These are phyloP conservation scores for Boletus coccyginus DNA, from an alignment of 768 basidiomycete genomes.

Conservation along the genomic window DNA sequence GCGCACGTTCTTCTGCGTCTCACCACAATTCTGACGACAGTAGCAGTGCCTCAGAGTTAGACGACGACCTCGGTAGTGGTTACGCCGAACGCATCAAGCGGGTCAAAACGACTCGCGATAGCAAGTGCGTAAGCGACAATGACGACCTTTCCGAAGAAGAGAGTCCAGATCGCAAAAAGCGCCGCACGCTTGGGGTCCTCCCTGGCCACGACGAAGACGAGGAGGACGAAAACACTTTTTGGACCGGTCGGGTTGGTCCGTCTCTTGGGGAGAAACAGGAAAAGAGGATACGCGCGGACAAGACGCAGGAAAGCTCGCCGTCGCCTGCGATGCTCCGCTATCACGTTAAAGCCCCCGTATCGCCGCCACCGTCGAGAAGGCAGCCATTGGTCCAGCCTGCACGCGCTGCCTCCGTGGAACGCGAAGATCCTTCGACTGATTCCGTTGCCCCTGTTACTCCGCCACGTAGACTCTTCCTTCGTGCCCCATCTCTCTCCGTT, in stretches of 20 bases:
- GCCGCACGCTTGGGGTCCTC: constrained; percentile 33
- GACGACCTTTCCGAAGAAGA: constrained; percentile 22
- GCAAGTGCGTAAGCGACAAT: constrained; percentile 10
- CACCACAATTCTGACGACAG: constrained; percentile 41
- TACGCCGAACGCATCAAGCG: constrained; percentile 14
- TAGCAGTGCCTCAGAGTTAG: constrained; percentile 37
- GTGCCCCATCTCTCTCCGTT: constrained; percentile 16
- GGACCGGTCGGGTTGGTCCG: constrained; percentile 24
- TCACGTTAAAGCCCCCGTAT: constrained; percentile 47
- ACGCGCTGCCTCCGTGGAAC: constrained; percentile 27
- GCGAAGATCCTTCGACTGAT: constrained; percentile 3
- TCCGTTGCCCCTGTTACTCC: constrained; percentile 25
- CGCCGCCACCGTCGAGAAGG: constrained; percentile 65
- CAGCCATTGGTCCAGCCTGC: constrained; percentile 32
- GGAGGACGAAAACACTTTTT: constrained; percentile 44
- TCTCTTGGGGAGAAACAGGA: constrained; percentile 3
- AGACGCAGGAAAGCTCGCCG: constrained; percentile 24
- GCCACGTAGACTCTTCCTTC: constrained; percentile 22
- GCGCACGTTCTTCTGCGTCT: constrained; percentile 44
- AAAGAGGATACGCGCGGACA: constrained; percentile 3
- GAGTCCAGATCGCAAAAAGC: constrained; percentile 35
- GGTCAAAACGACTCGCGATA: constrained; percentile 13
- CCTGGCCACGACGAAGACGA: constrained; percentile 48
- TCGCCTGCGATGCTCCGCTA: constrained; percentile 36
- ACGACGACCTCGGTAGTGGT: constrained; percentile 14